Evolutionary conservation across 2,329 filamentous ascomycete species (phyloP).

Genomic region (Amauroascus verrucosus): DNA sequence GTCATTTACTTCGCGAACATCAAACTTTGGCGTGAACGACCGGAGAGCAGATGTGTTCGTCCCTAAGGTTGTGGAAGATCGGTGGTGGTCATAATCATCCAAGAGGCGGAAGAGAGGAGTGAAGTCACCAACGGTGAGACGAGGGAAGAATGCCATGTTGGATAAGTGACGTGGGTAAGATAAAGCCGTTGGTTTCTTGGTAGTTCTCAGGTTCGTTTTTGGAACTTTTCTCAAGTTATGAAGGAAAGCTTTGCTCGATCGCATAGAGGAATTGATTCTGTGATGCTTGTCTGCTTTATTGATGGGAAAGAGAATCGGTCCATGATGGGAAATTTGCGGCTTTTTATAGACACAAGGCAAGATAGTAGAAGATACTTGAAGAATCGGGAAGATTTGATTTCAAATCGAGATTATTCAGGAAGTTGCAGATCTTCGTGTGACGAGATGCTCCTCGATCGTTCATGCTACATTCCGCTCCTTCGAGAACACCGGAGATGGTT

Average conservation of each 20-base stretch:
- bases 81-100: conserved; percentile 33
- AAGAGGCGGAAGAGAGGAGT: conserved; percentile 35
- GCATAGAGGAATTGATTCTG: not conserved
- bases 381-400: not conserved
- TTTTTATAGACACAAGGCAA: conserved; percentile 13
- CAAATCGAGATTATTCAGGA: not conserved
- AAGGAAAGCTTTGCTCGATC: conserved; percentile 8
- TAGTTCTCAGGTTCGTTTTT: conserved; percentile 1
- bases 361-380: conserved; percentile 10
- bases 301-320: conserved; percentile 1
- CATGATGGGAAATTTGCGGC: conserved; percentile 3
- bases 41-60: conserved; percentile 15
- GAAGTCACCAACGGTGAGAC: conserved; percentile 28
- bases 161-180: conserved; percentile 13
- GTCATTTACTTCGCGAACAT: conserved; percentile 35
- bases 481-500: not conserved
- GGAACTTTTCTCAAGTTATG: conserved; percentile 10
- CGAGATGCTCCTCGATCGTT: not conserved
- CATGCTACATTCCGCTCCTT: not conserved
- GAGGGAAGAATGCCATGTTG: conserved; percentile 35
- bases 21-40: conserved; percentile 34
- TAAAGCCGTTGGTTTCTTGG: conserved; percentile 3
- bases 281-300: conserved; percentile 5
- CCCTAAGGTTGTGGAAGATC: conserved; percentile 14
- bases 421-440: not conserved